These are phyloP conservation scores for Adansonia grandidieri DNA, from an alignment of 441 rosid species.

Conservation along the genomic window DNA sequence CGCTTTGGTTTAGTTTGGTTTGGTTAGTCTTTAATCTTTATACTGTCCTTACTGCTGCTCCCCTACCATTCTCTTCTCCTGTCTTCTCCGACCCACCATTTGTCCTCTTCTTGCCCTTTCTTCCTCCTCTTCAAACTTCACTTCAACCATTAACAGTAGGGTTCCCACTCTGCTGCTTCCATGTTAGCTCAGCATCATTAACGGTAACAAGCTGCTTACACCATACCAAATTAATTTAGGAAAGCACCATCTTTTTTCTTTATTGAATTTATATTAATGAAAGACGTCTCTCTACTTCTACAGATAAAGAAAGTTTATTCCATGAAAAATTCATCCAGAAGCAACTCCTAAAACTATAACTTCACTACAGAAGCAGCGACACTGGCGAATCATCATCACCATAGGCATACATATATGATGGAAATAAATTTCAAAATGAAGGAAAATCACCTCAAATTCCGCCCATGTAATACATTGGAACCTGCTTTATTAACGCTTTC, in stretches of 20 bases:
- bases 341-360: not conserved
- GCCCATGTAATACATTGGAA: constrained; percentile 86
- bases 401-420: not conserved
- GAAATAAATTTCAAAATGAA: not conserved
- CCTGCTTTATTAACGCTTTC: constrained; percentile 43
- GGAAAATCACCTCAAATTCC: constrained; percentile 52
- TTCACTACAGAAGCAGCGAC: not conserved
- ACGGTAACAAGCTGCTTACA: constrained; percentile 82
- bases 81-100: constrained; percentile 84
- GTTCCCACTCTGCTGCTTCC: constrained; percentile 74
- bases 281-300: not conserved
- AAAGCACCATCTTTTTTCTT: too few species aligned
- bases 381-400: too few species aligned
- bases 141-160: constrained; percentile 68
- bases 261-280: not conserved
- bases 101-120: constrained; percentile 95
- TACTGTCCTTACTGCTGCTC: constrained; percentile 42
- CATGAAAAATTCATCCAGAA: not conserved
- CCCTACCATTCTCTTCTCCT: constrained; percentile 42
- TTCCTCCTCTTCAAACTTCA: constrained; percentile 71
- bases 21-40: constrained; percentile 20
- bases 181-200: constrained; percentile 35
- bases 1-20: not conserved
- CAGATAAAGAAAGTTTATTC: not conserved
- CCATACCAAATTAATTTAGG: constrained; percentile 60